Conservation (phyloP, 495 filamentous ascomycete genomes). For the Penicillium bovifimosum region DNA sequence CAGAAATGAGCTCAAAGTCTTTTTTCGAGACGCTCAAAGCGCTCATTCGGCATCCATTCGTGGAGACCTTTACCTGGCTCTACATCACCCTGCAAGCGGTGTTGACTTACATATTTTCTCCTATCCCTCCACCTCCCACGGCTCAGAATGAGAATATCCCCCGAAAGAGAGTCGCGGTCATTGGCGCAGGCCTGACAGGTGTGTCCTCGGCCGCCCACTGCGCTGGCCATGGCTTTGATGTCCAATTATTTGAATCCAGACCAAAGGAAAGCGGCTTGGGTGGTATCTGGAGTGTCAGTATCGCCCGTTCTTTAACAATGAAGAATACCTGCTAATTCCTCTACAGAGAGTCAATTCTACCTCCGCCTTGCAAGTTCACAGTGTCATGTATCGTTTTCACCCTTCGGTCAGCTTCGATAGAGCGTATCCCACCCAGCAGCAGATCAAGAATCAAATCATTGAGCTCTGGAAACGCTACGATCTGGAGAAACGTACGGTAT, state of each 20-base stretch:
- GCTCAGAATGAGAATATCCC: conserved; percentile 33
- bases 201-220: conserved; percentile 79
- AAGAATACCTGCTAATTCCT: conserved; percentile 3
- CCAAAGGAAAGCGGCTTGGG: conserved; percentile 55
- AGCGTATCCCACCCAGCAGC: conserved; percentile 68
- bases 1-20: conserved; percentile 10
- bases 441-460: conserved; percentile 66
- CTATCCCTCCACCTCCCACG: conserved; percentile 57
- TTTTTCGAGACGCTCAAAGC: conserved; percentile 15
- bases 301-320: neutral
- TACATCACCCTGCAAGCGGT: conserved; percentile 65
- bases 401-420: conserved; percentile 67
- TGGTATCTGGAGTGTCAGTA: conserved; percentile 77
- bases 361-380: conserved; percentile 76
- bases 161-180: conserved; percentile 66
- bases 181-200: conserved; percentile 78
- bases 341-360: conserved; percentile 73
- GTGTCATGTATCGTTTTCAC: conserved; percentile 84
- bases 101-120: conserved; percentile 61
- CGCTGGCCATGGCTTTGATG: conserved; percentile 82
- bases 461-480: conserved; percentile 72
- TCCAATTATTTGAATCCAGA: conserved; percentile 70
- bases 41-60: conserved; percentile 31
- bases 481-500: conserved; percentile 63
- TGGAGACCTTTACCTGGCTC: conserved; percentile 48